Evolutionary conservation across 805 yeast species (phyloP), one percentile per base, ranked within the genome.

Genomic region (Pichia californica): DNA sequence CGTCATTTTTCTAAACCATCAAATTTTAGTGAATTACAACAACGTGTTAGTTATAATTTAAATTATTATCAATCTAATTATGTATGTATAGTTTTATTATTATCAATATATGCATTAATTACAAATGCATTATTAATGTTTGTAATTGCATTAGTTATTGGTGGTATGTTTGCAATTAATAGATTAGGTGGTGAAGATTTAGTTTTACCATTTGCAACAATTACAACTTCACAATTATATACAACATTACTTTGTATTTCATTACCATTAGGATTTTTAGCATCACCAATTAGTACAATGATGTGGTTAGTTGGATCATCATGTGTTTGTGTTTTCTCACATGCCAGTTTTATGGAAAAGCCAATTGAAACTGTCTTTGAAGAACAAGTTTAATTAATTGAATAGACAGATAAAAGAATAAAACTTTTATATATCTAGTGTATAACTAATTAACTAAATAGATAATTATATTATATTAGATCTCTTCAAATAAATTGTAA

Each of bases 351-450:
- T 52, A 77, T 93, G 83, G 99, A 93, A 63, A 93, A 93, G 68
- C 99, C 99, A 35, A 87, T 93, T 53, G 99, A 93, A 71, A 84
- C 94, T 30, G 97, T 93, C 18, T 93, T 93, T 59, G 96, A 89
- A 65, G 98, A 89, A 63, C 51, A 56, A 36, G 75, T 70, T 49
- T 70, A 57, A 45, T 23, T 18, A n/a, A 7, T 15, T 6, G 33
- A n/a, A n/a, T n/a, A n/a, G n/a, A n/a, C n/a, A n/a, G n/a, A n/a
- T n/a, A n/a, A n/a, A n/a, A n/a, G n/a, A n/a, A n/a, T n/a, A n/a
- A n/a, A n/a, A n/a, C n/a, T n/a, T n/a, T n/a, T n/a, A n/a, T n/a
- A n/a, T n/a, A n/a, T n/a, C n/a, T n/a, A n/a, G n/a, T n/a, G n/a
- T n/a, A n/a, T n/a, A n/a, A n/a, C n/a, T n/a, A n/a, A n/a, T n/a